A percentile compares a stretch with the other conserved stretches of the same genome.
Conservation (phyloP, 2,329 filamentous ascomycete genomes). For the Epichloe aotearoae region DNA sequence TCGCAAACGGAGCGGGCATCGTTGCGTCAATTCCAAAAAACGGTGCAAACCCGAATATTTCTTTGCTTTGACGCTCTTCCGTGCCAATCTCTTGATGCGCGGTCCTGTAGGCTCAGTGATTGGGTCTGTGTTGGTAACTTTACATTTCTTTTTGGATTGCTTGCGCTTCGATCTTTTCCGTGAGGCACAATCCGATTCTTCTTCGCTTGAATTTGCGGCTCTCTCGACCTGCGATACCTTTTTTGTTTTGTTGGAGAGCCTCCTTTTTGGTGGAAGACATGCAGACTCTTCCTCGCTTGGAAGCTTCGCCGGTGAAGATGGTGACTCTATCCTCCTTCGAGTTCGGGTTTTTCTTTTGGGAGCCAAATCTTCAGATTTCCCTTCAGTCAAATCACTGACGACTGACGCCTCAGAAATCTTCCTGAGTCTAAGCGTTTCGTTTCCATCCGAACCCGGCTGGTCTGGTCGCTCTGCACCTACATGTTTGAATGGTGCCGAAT, state of each 20-base stretch:
- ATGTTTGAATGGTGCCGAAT: not conserved
- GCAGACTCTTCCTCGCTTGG: not conserved
- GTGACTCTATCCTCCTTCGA: not conserved
- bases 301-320: no score
- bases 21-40: slow-evolving; percentile 7
- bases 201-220: not conserved
- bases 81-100: slow-evolving; percentile 25
- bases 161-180: not conserved
- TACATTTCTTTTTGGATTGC: not conserved
- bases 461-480: not conserved
- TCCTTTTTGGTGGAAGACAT: not conserved
- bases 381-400: not conserved
- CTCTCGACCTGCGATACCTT: not conserved
- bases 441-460: not conserved
- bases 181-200: not conserved
- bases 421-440: not conserved
- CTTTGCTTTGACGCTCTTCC: slow-evolving; percentile 31
- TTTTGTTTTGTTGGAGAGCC: not conserved
- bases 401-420: not conserved
- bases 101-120: slow-evolving; percentile 14
- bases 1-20: slow-evolving; percentile 9
- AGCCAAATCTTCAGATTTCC: not conserved
- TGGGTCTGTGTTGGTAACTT: not conserved
- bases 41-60: slow-evolving; percentile 29
- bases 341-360: not conserved